Evolutionary conservation across 805 yeast species (phyloP).

Genomic region (Candida ascalaphidarum): DNA sequence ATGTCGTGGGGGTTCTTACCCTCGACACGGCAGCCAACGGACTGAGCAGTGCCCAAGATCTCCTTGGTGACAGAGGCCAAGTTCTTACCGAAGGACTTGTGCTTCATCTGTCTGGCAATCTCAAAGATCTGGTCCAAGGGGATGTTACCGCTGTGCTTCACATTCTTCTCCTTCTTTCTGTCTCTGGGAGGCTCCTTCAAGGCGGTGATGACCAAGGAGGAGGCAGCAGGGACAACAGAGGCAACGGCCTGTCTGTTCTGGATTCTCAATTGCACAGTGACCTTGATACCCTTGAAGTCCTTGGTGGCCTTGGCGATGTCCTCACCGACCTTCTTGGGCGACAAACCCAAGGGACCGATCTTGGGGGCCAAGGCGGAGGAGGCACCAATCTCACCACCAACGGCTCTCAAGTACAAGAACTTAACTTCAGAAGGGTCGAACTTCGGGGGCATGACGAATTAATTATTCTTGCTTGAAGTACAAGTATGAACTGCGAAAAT

Average conservation of each 20-base stretch:
- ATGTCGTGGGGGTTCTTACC: slow-evolving; percentile 99
- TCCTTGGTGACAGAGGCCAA: slow-evolving; percentile 97
- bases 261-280: slow-evolving; percentile 95
- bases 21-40: slow-evolving; percentile 98
- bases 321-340: slow-evolving; percentile 99
- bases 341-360: slow-evolving; percentile 99
- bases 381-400: slow-evolving; percentile 99
- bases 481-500: slow-evolving; percentile 3
- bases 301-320: slow-evolving; percentile 99
- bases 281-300: slow-evolving; percentile 98
- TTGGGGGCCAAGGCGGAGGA: slow-evolving; percentile 99
- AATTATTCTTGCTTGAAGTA: slow-evolving; percentile 7
- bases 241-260: slow-evolving; percentile 99
- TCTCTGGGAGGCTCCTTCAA: slow-evolving; percentile 99
- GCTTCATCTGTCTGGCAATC: slow-evolving; percentile 96
- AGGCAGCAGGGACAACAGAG: slow-evolving; percentile 99
- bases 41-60: slow-evolving; percentile 99
- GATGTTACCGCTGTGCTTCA: slow-evolving; percentile 98
- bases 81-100: slow-evolving; percentile 96
- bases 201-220: slow-evolving; percentile 97
- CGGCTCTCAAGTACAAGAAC: slow-evolving; percentile 98
- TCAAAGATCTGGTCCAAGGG: slow-evolving; percentile 94
- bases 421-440: slow-evolving; percentile 98
- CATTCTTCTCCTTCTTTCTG: slow-evolving; percentile 99
- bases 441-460: slow-evolving; percentile 93